Percentiles rank a stretch among this genome's conserved stretches.
These are phyloP conservation scores for Circinella umbellata DNA, from an alignment of 371 early-diverging fungal species.

Conservation along the genomic window DNA sequence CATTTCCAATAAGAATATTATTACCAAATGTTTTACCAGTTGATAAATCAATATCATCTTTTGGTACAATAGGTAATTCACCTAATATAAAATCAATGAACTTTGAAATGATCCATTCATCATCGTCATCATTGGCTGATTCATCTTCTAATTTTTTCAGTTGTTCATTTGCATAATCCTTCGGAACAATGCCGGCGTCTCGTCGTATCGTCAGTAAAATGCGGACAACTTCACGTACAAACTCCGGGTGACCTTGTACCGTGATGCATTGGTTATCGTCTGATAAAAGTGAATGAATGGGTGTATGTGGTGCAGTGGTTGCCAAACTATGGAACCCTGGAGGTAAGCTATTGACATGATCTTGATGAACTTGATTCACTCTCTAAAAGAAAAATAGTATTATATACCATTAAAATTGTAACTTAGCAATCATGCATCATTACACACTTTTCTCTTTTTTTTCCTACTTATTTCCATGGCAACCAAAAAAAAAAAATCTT, in stretches of 20 bases:
- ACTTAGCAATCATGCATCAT: no score
- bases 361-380: conserved; percentile 74
- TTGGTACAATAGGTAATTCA: conserved; percentile 13
- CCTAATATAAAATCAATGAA: conserved; percentile 30
- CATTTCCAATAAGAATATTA: conserved; percentile 27
- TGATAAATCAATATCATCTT: conserved; percentile 16
- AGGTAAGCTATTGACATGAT: conserved; percentile 63
- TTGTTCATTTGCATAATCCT: conserved; percentile 26
- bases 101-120: conserved; percentile 18
- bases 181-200: conserved; percentile 27
- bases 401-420: no score
- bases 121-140: conserved; percentile 16
- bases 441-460: no score
- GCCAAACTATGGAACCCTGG: conserved; percentile 53
- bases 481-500: no score
- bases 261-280: conserved; percentile 64
- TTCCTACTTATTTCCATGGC: no score
- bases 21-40: conserved; percentile 24
- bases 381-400: conserved; percentile 31
- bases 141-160: conserved; percentile 16
- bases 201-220: conserved; percentile 36
- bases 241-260: conserved; percentile 87
- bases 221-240: conserved; percentile 50
- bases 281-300: conserved; percentile 53
- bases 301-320: conserved; percentile 47